A percentile compares a stretch with the other conserved stretches of the same genome.
Evolutionary conservation across 2,329 filamentous ascomycete species (phyloP).

Genomic region (Eutypa lata): DNA sequence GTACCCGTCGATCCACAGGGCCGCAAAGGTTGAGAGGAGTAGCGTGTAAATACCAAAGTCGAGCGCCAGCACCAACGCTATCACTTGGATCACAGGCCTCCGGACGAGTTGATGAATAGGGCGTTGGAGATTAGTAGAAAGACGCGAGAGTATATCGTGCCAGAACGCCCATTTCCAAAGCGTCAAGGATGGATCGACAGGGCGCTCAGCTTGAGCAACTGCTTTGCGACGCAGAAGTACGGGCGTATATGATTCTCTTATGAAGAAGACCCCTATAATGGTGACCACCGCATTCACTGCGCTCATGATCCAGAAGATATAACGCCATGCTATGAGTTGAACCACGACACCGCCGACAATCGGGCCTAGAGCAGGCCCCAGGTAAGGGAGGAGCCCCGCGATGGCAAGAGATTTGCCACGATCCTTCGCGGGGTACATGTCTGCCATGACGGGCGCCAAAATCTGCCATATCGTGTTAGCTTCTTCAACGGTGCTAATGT

Average conservation of each 20-base stretch:
- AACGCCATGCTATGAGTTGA: constrained; percentile 62
- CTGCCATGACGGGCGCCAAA: constrained; percentile 31
- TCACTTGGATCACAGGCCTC: constrained; percentile 45
- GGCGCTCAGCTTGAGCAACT: constrained; percentile 40
- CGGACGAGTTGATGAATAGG: constrained; percentile 41
- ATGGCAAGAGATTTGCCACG: constrained; percentile 35
- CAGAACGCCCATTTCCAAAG: constrained; percentile 21
- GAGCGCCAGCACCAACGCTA: constrained; percentile 42
- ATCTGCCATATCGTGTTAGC: constrained; percentile 17
- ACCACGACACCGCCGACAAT: constrained; percentile 65
- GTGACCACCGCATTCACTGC: constrained; percentile 56
- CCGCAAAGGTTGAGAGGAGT: constrained; percentile 51
- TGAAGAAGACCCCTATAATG: constrained; percentile 50
- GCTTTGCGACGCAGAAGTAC: constrained; percentile 58
- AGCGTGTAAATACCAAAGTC: constrained; percentile 50
- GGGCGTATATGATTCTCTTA: constrained; percentile 63
- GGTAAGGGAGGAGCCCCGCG: constrained; percentile 28
- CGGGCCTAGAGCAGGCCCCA: constrained; percentile 66
- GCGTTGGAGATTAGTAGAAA: constrained; percentile 35
- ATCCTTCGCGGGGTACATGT: constrained; percentile 32
- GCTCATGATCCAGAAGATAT: constrained; percentile 66
- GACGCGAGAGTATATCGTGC: constrained; percentile 22
- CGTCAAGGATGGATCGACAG: constrained; percentile 43
- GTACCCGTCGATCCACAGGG: constrained; percentile 45
- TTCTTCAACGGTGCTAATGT: no score